These are phyloP conservation scores for Canavalia gladiata DNA, from an alignment of 306 rosid species.

Conservation along the genomic window DNA sequence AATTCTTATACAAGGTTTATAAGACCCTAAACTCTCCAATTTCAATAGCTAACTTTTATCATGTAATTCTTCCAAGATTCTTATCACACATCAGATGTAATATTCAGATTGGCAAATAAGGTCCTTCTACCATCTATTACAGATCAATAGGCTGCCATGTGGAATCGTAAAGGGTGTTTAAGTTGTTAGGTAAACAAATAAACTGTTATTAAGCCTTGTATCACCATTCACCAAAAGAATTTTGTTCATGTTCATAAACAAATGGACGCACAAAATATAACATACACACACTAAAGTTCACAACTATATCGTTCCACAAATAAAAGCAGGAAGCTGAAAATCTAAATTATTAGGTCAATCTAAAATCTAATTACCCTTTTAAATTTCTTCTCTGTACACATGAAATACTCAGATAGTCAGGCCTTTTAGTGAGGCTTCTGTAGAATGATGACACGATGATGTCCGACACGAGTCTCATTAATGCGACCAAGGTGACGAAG, in stretches of 20 bases:
- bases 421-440: conserved; percentile 67
- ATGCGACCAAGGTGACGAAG: conserved; percentile 96
- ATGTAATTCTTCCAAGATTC: too few species aligned
- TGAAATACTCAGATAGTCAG: neutral
- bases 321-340: neutral
- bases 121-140: too few species aligned
- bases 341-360: neutral
- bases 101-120: too few species aligned
- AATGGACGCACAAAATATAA: neutral
- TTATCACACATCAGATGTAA: too few species aligned
- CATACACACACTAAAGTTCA: neutral
- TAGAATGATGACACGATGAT: conserved; percentile 78
- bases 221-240: neutral
- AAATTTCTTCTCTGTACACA: neutral
- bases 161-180: too few species aligned
- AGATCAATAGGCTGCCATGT: too few species aligned
- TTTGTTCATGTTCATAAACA: neutral
- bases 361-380: neutral
- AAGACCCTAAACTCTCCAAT: too few species aligned
- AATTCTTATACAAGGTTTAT: too few species aligned
- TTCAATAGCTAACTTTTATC: too few species aligned
- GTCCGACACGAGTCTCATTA: conserved; percentile 83
- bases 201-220: neutral
- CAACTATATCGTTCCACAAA: neutral
- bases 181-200: too few species aligned